Evolutionary conservation across 805 yeast species (phyloP), one percentile per base, ranked within the genome.

Genomic region (Lachancea dasiensis): DNA sequence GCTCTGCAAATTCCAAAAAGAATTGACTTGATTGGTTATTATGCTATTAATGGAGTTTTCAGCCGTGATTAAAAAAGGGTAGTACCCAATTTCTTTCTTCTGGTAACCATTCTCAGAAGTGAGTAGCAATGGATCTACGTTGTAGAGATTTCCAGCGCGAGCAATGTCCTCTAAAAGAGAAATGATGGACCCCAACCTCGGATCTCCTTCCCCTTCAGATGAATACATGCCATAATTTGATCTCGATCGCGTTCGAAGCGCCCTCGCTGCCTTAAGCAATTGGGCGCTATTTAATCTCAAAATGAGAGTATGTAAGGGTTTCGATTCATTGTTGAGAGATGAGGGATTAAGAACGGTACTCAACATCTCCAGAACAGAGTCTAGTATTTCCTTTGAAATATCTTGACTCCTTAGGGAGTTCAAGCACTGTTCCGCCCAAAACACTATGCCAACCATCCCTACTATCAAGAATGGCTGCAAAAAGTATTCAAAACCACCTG

Each of bases 401-500:
- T 37, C 35, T 16, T 48, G 50, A 26, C 49, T 50, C 28, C 47
- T 48, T 24, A 61, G 30, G 24, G 45, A 50, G 59, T 64, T 63
- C 4, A 76, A 53, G 33, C 67, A 67, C 16, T 66, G 58, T 33
- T 65, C 65, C 17, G 63, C 61, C 73, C 70, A 81, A 47, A 49
- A 73, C 56, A 75, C 51, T 2, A 78, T 71, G n/a, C 75, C 73
- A 5, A 74, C 61, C 23, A 78, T 52, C 9, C 80, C 72, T 6
- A 73, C 65, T 1, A 83, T 66, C 46, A 90, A 65, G 45, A 85
- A 83, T 2, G 86, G 82, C 51, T 89, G 95, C 31, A 83, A 67
- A 48, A 90, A 82, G 51, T 89, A 86, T 51, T 89, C 97, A 24
- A 90, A 65, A 0, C 96, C 97, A 39, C 83, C 84, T 33, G 69